Conservation (phyloP, 2,329 filamentous ascomycete genomes). For the Xylaria sp. region DNA sequence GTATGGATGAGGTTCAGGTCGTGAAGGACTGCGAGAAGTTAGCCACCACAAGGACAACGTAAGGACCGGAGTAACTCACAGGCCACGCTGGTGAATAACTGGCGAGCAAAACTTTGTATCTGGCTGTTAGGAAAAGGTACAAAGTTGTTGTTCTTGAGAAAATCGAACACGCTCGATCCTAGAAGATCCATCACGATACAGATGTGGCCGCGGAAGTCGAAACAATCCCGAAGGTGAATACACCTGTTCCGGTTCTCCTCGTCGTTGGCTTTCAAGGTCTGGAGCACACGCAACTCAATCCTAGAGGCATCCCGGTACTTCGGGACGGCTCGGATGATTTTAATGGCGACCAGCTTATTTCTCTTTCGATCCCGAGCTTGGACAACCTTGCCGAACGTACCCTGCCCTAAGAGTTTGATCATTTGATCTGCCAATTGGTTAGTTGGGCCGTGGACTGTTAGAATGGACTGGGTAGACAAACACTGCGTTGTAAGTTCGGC, state of each 20-base stretch:
- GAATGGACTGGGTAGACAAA: conserved; percentile 52
- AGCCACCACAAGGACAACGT: conserved; percentile 18
- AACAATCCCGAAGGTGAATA: conserved; percentile 94
- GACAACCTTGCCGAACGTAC: conserved; percentile 97
- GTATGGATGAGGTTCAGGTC: conserved; percentile 98
- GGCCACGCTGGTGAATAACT: conserved; percentile 96
- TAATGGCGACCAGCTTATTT: conserved; percentile 84
- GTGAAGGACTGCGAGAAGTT: conserved; percentile 71
- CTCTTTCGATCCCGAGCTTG: conserved; percentile 81
- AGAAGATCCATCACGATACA: conserved; percentile 80
- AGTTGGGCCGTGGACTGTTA: conserved; percentile 13
- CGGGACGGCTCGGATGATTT: conserved; percentile 97
- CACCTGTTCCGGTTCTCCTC: conserved; percentile 91
- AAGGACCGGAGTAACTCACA: conserved; percentile 63
- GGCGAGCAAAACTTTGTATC: conserved; percentile 94
- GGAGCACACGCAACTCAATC: conserved; percentile 90
- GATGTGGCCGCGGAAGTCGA: conserved; percentile 96
- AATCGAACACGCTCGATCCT: conserved; percentile 97
- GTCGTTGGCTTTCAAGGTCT: conserved; percentile 90
- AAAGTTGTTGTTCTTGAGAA: conserved; percentile 92
- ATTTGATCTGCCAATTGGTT: conserved; percentile 70
- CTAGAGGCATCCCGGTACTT: conserved; percentile 96
- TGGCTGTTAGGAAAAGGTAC: conserved; percentile 98
- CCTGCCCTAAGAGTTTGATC: conserved; percentile 86
- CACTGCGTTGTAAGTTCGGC: conserved; percentile 86